phyloP scores from a whole-genome alignment of 768 basidiomycete genomes.

The Suillus placidus region DNA sequence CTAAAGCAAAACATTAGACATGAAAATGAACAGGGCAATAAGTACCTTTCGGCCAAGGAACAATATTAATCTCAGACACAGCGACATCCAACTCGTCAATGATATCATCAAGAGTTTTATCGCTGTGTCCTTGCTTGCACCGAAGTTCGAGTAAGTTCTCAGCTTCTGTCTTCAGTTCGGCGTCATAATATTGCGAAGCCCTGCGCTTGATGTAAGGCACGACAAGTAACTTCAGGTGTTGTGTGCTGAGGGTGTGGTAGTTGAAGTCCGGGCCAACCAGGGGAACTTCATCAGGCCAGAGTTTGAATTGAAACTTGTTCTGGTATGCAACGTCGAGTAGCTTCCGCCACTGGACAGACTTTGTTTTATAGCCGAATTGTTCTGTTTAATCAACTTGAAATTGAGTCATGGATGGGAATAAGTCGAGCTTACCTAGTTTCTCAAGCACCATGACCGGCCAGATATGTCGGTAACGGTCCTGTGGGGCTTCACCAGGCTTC shows the following conservation, averaged over 20 bases:
- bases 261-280: neutral
- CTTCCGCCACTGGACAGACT: neutral
- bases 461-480: neutral
- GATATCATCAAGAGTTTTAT: slow-evolving; percentile 1
- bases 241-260: neutral
- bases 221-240: neutral
- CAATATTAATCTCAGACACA: neutral
- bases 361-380: neutral
- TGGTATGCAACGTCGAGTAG: neutral
- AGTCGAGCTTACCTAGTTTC: neutral
- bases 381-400: neutral
- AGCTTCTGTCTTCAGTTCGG: neutral
- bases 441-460: neutral
- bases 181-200: neutral
- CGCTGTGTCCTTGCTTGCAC: neutral
- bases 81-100: neutral
- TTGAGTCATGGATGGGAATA: neutral
- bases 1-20: neutral
- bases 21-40: neutral
- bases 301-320: neutral
- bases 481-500: neutral
- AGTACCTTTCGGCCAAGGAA: neutral
- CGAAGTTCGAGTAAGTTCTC: neutral
- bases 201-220: neutral
- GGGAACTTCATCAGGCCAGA: neutral